Base-by-base conservation (phyloP, 306 rosid genomes). In the Quercus engelmannii region DNA sequence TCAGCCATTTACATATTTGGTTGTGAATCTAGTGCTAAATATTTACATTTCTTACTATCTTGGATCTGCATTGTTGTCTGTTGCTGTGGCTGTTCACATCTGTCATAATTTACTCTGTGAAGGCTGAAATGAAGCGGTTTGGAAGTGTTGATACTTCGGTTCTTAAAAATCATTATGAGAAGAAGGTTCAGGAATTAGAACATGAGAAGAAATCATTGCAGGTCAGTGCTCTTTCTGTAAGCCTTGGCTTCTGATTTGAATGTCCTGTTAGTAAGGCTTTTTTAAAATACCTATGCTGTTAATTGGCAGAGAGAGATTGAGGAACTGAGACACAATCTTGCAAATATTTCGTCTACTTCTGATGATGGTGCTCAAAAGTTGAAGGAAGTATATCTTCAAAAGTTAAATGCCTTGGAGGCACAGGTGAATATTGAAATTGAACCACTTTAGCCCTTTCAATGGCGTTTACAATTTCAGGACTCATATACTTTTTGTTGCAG, bases 51-150 rank as follows among this genome's bases (percentile, higher is more conserved):
- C 61, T 4, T 49, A 64, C 21, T 6, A 14, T n/a, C 76, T 55
- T 74, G 55, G 46, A 3, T 33, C 57, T 18, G 63, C 10, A 70
- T 69, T 23, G 51, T 17, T 1, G n/a, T 51, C 17, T 19, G 19
- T 23, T 67, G 5, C 61, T 59, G 63, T 57, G 18, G 58, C 18
- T 26, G 4, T 78, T n/a, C 43, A 31, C 35, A 68, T 30, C 11
- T 52, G 59, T 17, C 71, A 64, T 69, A 80, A 68, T 26, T 49
- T 78, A 59, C 55, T 77, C 78, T 78, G 49, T 82, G 80, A 73
- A 92, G 99, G 94, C 97, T 74, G 99, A 95, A 90, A 95, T 95
- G 98, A 95, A 92, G 87, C 90, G 71, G 85, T 80, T 91, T 84
- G 79, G 68, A 75, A 82, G 82, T 74, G 35, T 78, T 13, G 91